phyloP scores from a whole-genome alignment of 2,329 filamentous ascomycete genomes.

The Cordyceps pruinosa region DNA sequence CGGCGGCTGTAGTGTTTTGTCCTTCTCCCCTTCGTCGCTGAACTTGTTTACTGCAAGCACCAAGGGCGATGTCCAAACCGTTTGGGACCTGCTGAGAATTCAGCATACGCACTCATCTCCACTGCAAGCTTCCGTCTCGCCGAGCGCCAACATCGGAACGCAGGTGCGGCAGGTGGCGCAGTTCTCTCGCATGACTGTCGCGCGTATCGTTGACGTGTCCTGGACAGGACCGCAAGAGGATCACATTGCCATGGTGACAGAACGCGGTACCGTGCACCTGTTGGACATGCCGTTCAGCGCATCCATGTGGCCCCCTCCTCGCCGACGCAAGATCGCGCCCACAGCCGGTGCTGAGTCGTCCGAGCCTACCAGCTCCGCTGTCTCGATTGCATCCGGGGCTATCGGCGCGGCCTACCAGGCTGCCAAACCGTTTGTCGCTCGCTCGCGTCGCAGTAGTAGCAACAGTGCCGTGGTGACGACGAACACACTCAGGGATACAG shows the following conservation, averaged over 20 bases:
- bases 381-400: constrained; percentile 64
- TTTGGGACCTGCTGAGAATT: constrained; percentile 70
- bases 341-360: constrained; percentile 41
- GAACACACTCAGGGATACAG: constrained; percentile 48
- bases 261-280: constrained; percentile 90
- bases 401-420: constrained; percentile 64
- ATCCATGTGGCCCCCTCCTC: constrained; percentile 79
- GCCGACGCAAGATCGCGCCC: constrained; percentile 39
- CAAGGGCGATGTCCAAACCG: constrained; percentile 75
- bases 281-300: constrained; percentile 78
- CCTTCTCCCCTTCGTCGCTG: constrained; percentile 67
- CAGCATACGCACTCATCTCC: constrained; percentile 57
- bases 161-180: constrained; percentile 78
- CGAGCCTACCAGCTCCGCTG: constrained; percentile 47
- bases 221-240: constrained; percentile 81
- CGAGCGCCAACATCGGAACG: constrained; percentile 41
- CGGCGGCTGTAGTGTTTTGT: constrained; percentile 73
- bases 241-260: constrained; percentile 80
- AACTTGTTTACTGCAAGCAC: constrained; percentile 72
- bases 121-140: constrained; percentile 42
- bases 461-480: constrained; percentile 28
- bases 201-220: constrained; percentile 80
- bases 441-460: constrained; percentile 45
- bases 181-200: constrained; percentile 86
- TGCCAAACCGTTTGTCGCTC: constrained; percentile 52